Conservation (phyloP, 2,329 filamentous ascomycete genomes). For the Talaromyces sp. region DNA sequence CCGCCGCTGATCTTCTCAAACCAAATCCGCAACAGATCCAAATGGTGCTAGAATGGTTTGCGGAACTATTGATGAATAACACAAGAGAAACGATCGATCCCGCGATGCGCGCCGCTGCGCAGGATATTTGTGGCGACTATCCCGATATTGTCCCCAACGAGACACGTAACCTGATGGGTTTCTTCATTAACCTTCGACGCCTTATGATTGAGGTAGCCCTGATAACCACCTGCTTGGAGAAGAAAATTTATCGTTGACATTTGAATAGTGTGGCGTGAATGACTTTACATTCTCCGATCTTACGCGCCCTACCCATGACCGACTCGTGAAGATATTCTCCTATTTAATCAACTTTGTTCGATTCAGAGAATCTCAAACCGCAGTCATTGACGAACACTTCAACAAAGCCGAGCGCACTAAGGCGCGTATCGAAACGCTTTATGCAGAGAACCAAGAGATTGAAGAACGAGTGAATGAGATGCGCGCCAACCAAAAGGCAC, state of each 20-base stretch:
- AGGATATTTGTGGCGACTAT: slow-evolving; percentile 79
- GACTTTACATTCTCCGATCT: slow-evolving; percentile 93
- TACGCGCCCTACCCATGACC: slow-evolving; percentile 82
- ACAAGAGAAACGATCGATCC: slow-evolving; percentile 91
- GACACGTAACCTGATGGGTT: slow-evolving; percentile 90
- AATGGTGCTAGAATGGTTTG: slow-evolving; percentile 97
- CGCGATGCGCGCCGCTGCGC: slow-evolving; percentile 85
- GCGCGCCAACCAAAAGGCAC: slow-evolving; percentile 69
- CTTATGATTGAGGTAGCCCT: slow-evolving; percentile 62
- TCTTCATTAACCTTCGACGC: slow-evolving; percentile 77
- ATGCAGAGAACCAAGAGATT: slow-evolving; percentile 80
- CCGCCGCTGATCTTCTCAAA: slow-evolving; percentile 79
- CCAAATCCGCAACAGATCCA: slow-evolving; percentile 93
- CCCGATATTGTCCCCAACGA: slow-evolving; percentile 79
- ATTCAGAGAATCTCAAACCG: slow-evolving; percentile 88
- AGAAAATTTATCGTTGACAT: background rate
- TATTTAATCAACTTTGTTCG: slow-evolving; percentile 99
- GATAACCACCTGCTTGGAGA: background rate
- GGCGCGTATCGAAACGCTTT: slow-evolving; percentile 77
- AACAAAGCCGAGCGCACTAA: slow-evolving; percentile 86
- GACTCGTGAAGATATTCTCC: slow-evolving; percentile 90
- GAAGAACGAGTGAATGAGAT: slow-evolving; percentile 75
- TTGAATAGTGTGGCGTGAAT: slow-evolving; percentile 71
- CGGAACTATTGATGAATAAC: slow-evolving; percentile 86
- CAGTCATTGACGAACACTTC: slow-evolving; percentile 86